A percentile compares a stretch with the other conserved stretches of the same genome.
These are phyloP conservation scores for Daldinia caldariorum DNA, from an alignment of 495 filamentous ascomycete genomes.

Conservation along the genomic window DNA sequence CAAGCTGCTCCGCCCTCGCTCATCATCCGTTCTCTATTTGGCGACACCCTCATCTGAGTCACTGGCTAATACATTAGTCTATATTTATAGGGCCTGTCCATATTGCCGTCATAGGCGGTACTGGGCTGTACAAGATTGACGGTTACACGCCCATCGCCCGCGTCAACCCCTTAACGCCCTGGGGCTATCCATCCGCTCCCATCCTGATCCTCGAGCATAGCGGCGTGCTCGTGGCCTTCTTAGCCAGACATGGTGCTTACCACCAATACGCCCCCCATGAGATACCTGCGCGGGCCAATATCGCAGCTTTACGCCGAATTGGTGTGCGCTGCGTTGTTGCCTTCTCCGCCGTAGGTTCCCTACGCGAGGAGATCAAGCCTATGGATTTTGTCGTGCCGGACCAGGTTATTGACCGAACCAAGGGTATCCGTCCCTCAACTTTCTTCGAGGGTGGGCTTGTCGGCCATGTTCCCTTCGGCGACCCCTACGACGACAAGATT, in stretches of 20 bases:
- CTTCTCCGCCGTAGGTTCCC: conserved; percentile 93
- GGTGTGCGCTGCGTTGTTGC: conserved; percentile 91
- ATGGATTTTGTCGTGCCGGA: conserved; percentile 96
- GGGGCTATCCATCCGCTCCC: conserved; percentile 89
- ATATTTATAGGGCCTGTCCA: conserved; percentile 71
- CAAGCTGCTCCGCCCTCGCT: conserved; percentile 13
- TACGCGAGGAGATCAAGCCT: conserved; percentile 90
- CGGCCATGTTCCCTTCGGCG: conserved; percentile 93
- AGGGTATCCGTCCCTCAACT: conserved; percentile 89
- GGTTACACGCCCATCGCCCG: conserved; percentile 83
- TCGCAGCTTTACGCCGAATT: conserved; percentile 88
- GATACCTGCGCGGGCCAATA: conserved; percentile 90
- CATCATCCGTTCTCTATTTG: conserved; percentile 2
- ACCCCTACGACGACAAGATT: conserved; percentile 87
- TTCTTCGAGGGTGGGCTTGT: conserved; percentile 96
- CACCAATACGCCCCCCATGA: conserved; percentile 94
- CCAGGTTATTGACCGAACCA: conserved; percentile 97
- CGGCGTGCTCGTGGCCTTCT: conserved; percentile 85
- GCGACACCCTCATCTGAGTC: conserved; percentile 22
- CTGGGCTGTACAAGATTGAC: conserved; percentile 77
- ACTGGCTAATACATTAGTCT: conserved; percentile 15
- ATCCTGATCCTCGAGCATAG: conserved; percentile 88
- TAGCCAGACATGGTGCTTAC: conserved; percentile 88
- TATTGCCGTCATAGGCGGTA: conserved; percentile 97
- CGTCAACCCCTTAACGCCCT: conserved; percentile 80